phyloP scores from a whole-genome alignment of 129 eudicot genomes.

The Chrysanthemum lavandulifolium region DNA sequence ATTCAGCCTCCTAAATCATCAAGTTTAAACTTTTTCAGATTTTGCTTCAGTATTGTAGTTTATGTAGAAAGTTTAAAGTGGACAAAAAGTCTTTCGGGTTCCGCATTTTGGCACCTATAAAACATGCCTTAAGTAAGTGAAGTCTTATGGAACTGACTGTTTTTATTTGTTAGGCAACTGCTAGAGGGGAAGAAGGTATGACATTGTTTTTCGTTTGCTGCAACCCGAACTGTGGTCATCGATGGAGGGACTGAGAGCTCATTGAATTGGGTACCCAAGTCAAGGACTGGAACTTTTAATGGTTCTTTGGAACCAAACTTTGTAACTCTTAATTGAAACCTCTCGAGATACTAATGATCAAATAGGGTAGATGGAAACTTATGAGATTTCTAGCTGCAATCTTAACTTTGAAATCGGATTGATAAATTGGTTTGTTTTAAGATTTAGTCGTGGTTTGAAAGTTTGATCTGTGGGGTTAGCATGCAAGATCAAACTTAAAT shows the following conservation, averaged over 20 bases:
- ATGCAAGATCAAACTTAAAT: too few relatives aligned
- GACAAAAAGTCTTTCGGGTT: too few relatives aligned
- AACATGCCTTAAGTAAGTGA: background rate
- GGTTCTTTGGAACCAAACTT: slow-evolving; percentile 1
- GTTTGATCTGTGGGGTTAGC: too few relatives aligned
- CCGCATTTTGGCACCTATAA: too few relatives aligned
- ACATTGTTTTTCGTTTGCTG: slow-evolving; percentile 93
- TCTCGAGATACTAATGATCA: background rate
- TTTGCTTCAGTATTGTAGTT: too few relatives aligned
- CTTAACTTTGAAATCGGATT: background rate
- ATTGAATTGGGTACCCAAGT: background rate
- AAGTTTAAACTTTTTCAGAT: too few relatives aligned
- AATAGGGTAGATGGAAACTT: background rate
- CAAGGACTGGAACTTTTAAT: background rate
- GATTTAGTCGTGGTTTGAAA: too few relatives aligned
- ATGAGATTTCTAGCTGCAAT: background rate
- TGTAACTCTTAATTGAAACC: background rate
- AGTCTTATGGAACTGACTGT: slow-evolving; percentile 6
- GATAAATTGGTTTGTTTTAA: too few relatives aligned
- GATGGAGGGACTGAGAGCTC: slow-evolving; percentile 81
- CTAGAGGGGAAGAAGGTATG: slow-evolving; percentile 97
- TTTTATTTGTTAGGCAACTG: slow-evolving; percentile 63
- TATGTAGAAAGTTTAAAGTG: too few relatives aligned
- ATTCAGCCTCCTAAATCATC: too few relatives aligned
- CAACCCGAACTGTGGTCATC: slow-evolving; percentile 78